Percentiles rank a stretch among this genome's conserved stretches.
These are phyloP conservation scores for Aspergillus baeticus DNA, from an alignment of 495 filamentous ascomycete species.

Conservation along the genomic window DNA sequence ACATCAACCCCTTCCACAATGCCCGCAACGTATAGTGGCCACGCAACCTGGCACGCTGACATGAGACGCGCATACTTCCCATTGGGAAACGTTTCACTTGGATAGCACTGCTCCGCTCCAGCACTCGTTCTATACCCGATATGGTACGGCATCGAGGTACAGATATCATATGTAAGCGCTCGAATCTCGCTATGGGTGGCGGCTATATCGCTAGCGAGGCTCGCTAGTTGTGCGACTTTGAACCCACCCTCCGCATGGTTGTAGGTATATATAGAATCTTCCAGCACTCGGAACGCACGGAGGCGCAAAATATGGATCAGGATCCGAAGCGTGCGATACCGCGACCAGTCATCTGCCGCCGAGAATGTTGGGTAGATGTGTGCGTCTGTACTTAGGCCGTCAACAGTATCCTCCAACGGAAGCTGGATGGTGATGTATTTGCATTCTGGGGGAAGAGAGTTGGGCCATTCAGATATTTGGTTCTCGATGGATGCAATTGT, in stretches of 20 bases:
- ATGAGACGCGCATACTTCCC: conserved; percentile 3
- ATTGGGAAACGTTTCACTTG: neutral
- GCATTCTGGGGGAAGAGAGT: neutral
- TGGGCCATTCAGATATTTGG: conserved; percentile 3
- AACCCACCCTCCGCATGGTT: neutral
- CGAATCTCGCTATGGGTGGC: neutral
- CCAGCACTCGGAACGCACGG: neutral
- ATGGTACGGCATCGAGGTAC: conserved; percentile 9
- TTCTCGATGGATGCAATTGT: neutral
- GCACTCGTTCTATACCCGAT: neutral
- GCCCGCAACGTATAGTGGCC: conserved; percentile 6
- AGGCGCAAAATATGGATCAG: conserved; percentile 5
- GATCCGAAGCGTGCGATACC: conserved; percentile 5
- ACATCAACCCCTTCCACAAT: conserved; percentile 2
- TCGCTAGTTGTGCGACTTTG: neutral
- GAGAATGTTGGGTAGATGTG: conserved; percentile 5
- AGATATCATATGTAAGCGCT: neutral
- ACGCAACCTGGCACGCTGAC: neutral
- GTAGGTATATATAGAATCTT: neutral
- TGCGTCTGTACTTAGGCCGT: neutral
- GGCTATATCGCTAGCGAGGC: neutral
- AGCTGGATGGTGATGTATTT: conserved; percentile 3
- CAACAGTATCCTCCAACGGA: neutral
- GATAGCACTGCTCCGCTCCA: neutral
- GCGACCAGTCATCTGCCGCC: conserved; percentile 6